Conservation (phyloP, 2,329 filamentous ascomycete genomes). For the Ophiocordyceps polyrhachis-furcata region DNA sequence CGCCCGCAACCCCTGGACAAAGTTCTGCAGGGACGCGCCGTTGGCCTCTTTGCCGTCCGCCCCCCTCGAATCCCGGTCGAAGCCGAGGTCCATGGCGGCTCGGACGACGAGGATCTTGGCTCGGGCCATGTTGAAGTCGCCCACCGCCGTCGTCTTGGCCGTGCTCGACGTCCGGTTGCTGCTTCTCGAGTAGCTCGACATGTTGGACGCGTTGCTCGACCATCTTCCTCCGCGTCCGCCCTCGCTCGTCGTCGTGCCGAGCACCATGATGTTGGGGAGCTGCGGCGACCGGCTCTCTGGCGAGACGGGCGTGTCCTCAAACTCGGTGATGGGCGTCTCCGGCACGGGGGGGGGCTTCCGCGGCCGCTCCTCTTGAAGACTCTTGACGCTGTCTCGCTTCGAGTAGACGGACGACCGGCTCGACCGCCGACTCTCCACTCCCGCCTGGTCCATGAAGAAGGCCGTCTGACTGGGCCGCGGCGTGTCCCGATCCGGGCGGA, state of each 20-base stretch:
- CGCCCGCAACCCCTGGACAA: no score
- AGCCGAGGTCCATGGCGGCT: no score
- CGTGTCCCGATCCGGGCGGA: constrained; percentile 69
- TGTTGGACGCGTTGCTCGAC: constrained; percentile 63
- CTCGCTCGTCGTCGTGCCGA: constrained; percentile 51
- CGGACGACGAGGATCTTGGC: no score
- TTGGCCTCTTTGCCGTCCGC: no score
- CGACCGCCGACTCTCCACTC: constrained; percentile 28
- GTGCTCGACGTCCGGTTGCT: constrained; percentile 50
- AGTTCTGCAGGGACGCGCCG: no score
- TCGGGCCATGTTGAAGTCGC: constrained; percentile 55
- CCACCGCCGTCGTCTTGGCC: constrained; percentile 46
- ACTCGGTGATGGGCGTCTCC: constrained; percentile 88
- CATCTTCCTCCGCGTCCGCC: constrained; percentile 47
- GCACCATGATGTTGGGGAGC: constrained; percentile 72
- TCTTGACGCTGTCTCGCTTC: constrained; percentile 34
- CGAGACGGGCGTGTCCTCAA: constrained; percentile 76
- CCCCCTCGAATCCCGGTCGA: no score
- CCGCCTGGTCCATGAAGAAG: constrained; percentile 28
- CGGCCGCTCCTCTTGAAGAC: constrained; percentile 27
- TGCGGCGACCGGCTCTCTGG: constrained; percentile 58
- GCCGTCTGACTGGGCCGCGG: constrained; percentile 63
- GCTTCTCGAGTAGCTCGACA: constrained; percentile 62
- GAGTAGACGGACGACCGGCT: constrained; percentile 32
- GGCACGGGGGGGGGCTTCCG: constrained; percentile 37